phyloP scores from a whole-genome alignment of 495 filamentous ascomycete species.

The Cercophora sp. region DNA sequence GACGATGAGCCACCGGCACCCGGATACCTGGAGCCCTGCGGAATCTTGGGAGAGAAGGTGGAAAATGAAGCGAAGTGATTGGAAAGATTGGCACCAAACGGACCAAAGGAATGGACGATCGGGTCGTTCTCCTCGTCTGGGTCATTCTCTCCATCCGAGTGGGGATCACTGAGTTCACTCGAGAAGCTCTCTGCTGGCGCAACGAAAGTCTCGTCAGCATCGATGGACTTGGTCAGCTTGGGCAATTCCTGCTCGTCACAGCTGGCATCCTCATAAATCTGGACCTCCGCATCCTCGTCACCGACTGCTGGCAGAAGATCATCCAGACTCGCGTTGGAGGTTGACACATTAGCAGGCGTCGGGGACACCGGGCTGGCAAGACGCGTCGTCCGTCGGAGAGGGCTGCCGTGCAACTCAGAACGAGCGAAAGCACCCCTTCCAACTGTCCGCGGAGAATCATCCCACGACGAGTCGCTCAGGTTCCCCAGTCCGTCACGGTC shows the following conservation, averaged over 20 bases:
- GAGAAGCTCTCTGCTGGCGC: constrained; percentile 43
- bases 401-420: constrained; percentile 55
- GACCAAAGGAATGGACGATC: constrained; percentile 83
- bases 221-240: constrained; percentile 13
- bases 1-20: neutral
- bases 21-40: constrained; percentile 1
- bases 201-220: constrained; percentile 30
- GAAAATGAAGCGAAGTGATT: constrained; percentile 72
- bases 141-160: constrained; percentile 63
- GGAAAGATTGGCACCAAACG: constrained; percentile 77
- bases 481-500: constrained; percentile 59
- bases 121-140: constrained; percentile 91
- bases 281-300: constrained; percentile 29
- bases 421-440: constrained; percentile 21
- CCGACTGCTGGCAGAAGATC: constrained; percentile 28
- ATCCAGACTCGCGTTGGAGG: constrained; percentile 25
- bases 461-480: constrained; percentile 65
- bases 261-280: constrained; percentile 58
- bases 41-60: constrained; percentile 48
- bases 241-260: constrained; percentile 43
- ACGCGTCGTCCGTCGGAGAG: constrained; percentile 57
- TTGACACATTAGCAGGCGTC: constrained; percentile 51
- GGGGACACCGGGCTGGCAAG: constrained; percentile 71
- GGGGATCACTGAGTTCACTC: constrained; percentile 59
- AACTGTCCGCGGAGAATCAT: constrained; percentile 49